Percentiles rank a stretch among this genome's conserved stretches.
Evolutionary conservation across 495 filamentous ascomycete species (phyloP).

Genomic region (Penicillium turbatum): DNA sequence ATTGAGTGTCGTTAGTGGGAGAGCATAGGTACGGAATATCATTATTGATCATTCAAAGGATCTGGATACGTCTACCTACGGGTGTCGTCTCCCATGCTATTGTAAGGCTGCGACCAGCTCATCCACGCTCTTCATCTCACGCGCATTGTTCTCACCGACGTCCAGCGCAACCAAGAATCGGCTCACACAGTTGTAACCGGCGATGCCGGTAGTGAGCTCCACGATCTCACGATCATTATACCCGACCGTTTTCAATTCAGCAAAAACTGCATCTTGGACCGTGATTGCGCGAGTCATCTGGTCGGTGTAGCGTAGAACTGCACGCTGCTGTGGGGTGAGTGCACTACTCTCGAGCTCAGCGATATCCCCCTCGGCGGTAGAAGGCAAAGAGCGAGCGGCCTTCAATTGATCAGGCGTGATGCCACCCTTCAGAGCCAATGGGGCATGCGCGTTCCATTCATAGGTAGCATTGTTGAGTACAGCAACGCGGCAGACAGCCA

Average conservation of each 20-base stretch:
- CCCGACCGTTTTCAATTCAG: constrained; percentile 44
- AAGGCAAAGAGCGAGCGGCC: constrained; percentile 39
- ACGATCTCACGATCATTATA: constrained; percentile 58
- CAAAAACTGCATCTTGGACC: constrained; percentile 61
- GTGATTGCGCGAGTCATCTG: constrained; percentile 43
- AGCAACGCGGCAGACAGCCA: constrained; percentile 56
- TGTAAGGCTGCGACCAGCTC: constrained; percentile 30
- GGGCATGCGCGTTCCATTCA: constrained; percentile 75
- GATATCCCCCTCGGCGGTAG: constrained; percentile 27
- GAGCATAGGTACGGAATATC: neutral
- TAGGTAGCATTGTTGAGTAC: constrained; percentile 69
- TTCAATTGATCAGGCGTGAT: constrained; percentile 41
- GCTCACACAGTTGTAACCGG: constrained; percentile 82
- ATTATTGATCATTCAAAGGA: neutral
- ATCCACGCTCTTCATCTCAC: constrained; percentile 42
- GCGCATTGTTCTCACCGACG: constrained; percentile 51
- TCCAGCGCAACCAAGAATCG: constrained; percentile 80
- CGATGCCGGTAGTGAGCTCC: constrained; percentile 72
- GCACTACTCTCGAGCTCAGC: constrained; percentile 28
- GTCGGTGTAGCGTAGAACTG: constrained; percentile 52
- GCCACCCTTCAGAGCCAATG: constrained; percentile 50
- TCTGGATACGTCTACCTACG: too few relatives aligned
- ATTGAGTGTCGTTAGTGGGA: neutral
- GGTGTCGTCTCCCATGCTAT: neutral
- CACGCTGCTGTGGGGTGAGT: constrained; percentile 58